Evolutionary conservation across 2,329 filamentous ascomycete genomes (phyloP), one percentile per base, ranked within the genome.

Genomic region (Penicillium sp.): DNA sequence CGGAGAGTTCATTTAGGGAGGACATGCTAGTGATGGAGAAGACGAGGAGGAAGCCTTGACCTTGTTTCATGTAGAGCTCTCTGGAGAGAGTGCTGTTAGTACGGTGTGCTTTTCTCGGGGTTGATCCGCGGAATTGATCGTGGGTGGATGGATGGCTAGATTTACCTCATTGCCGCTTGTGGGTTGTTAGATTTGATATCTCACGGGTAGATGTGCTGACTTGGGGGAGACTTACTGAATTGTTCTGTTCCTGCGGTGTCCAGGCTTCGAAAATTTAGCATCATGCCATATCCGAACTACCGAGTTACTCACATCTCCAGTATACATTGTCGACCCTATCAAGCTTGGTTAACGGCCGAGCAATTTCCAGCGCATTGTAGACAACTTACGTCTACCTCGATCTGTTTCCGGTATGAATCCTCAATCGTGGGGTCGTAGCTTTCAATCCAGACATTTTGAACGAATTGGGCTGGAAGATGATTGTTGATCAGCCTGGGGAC

Each of bases 401-500:
- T 89, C 74, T 92, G 89, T 78, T 93, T 93, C 66, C 89, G 84
- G 74, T 93, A 93, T 57, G 89, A 92, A 74, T 93, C 89, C 75
- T 93, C 89, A 74, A 93, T 93, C 61, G 89, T 93, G 42, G 89
- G 89, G 76, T 93, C 89, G 72, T 93, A 93, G 73, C 87, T 90
- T 75, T 96, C 91, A 71, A 96, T 93, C 89, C 91, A 95, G 67
- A 95, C 89, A 77, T 94, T 92, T 75, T 94, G 90, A 50, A 96
- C 91, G 69, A 95, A 96, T 81, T 96, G 91, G 68, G 92, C 91
- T 91, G 69, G 68, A 62, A 65, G n/a, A 13, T 13, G 20, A 22
- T 48, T 5, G 39, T 50, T 46, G 37, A 49, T 66, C 26, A 62
- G 60, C 55, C 42, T 50, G 55, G 59, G 53, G 32, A 32, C 38